A percentile compares a stretch with the other conserved stretches of the same genome.
phyloP scores from a whole-genome alignment of 257 asterid species.

The Rauvolfia tetraphylla region DNA sequence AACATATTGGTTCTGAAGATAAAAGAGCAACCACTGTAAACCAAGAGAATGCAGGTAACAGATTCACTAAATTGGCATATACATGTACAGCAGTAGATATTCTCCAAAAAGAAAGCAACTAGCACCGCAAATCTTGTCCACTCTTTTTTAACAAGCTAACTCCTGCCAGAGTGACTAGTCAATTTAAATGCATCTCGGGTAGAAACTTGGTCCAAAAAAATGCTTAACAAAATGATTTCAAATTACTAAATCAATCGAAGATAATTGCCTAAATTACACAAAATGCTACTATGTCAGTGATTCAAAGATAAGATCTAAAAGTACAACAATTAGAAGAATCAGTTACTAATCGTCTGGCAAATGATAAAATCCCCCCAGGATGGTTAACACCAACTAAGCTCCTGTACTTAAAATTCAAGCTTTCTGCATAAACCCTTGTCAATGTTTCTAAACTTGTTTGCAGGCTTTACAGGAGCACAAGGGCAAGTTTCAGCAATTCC shows the following conservation, averaged over 20 bases:
- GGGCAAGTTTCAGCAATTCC: conserved; percentile 54
- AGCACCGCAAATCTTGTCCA: background rate
- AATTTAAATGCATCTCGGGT: background rate
- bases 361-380: background rate
- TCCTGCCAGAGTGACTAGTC: background rate
- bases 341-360: background rate
- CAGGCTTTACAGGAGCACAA: conserved; percentile 45
- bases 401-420: conserved; percentile 40
- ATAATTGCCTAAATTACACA: background rate
- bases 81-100: background rate
- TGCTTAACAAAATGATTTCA: background rate
- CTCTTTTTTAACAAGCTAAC: background rate
- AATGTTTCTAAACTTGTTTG: conserved; percentile 25
- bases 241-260: background rate
- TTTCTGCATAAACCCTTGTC: conserved; percentile 48
- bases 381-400: background rate
- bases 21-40: background rate
- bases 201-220: background rate
- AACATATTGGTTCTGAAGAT: background rate
- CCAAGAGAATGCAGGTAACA: background rate
- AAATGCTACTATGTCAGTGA: background rate
- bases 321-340: background rate
- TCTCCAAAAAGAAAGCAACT: background rate
- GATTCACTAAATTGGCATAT: background rate
- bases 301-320: background rate